Conservation (phyloP, 495 filamentous ascomycete genomes). For the Melanomma pulvis-pyrius region DNA sequence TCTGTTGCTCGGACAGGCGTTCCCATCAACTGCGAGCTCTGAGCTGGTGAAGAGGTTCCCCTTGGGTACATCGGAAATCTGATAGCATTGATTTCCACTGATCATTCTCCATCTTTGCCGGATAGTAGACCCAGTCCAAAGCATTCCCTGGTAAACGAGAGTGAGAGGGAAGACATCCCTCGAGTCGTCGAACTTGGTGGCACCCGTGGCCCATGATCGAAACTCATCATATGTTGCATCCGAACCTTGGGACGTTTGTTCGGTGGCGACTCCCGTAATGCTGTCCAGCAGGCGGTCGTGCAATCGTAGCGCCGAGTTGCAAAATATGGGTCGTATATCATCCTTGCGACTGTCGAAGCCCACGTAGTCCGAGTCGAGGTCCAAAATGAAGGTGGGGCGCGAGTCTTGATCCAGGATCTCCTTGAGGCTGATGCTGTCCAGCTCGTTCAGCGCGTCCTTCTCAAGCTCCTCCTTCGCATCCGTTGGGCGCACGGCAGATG, state of each 20-base stretch:
- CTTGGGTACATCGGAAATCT: constrained; percentile 8
- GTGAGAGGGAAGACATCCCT: constrained; percentile 35
- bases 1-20: neutral
- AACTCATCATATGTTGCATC: constrained; percentile 9
- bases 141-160: constrained; percentile 39
- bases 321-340: constrained; percentile 17
- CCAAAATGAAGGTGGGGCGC: constrained; percentile 25
- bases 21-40: neutral
- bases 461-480: neutral
- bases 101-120: constrained; percentile 47
- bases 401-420: constrained; percentile 30
- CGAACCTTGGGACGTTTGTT: neutral
- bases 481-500: neutral
- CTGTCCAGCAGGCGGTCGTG: constrained; percentile 21
- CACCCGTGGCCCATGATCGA: constrained; percentile 12
- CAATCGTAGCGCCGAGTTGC: constrained; percentile 19
- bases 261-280: neutral
- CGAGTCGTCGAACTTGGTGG: constrained; percentile 22
- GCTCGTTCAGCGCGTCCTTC: neutral
- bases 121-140: constrained; percentile 48
- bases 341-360: neutral
- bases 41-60: constrained; percentile 3
- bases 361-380: constrained; percentile 26
- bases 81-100: constrained; percentile 43
- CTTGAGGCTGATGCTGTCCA: neutral